These are phyloP conservation scores for Apiotrichum mycotoxinovorans DNA, from an alignment of 1,284 basidiomycete genomes.

Conservation along the genomic window DNA sequence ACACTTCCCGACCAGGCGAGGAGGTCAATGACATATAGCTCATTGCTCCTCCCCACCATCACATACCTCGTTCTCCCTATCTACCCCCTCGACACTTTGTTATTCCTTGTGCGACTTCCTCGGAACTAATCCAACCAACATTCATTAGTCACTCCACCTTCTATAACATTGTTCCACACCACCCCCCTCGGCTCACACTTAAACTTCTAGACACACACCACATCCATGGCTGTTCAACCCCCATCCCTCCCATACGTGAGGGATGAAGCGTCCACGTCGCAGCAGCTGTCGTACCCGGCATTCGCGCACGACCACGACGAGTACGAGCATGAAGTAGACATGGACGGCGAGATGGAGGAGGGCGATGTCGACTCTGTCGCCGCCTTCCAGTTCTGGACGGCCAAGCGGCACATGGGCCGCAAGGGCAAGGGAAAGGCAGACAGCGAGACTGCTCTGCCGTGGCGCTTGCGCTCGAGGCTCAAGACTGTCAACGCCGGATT, in stretches of 20 bases:
- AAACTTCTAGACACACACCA: not conserved
- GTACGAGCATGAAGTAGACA: conserved; percentile 26
- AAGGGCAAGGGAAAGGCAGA: conserved; percentile 35
- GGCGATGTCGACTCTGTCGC: conserved; percentile 23
- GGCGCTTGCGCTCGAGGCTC: conserved; percentile 76
- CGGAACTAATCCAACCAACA: too few relatives aligned
- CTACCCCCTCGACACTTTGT: too few relatives aligned
- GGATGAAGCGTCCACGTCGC: conserved; percentile 46
- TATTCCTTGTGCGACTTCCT: too few relatives aligned
- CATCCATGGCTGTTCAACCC: conserved; percentile 21
- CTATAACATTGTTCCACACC: not conserved
- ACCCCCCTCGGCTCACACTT: not conserved
- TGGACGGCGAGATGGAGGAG: conserved; percentile 29
- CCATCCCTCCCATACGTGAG: conserved; percentile 43
- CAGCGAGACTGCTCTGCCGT: conserved; percentile 50
- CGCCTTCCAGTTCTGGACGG: conserved; percentile 48
- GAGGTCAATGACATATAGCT: not conserved
- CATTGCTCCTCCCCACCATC: not conserved
- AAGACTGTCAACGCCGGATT: conserved; percentile 89
- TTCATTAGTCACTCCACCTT: not conserved
- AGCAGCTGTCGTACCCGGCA: conserved; percentile 37
- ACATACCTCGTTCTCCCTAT: not conserved
- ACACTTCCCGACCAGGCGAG: not conserved
- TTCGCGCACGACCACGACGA: conserved; percentile 23
- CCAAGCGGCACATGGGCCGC: conserved; percentile 44